Conservation (phyloP, 176 grass and related monocot species). For the Triticum turgidum region DNA sequence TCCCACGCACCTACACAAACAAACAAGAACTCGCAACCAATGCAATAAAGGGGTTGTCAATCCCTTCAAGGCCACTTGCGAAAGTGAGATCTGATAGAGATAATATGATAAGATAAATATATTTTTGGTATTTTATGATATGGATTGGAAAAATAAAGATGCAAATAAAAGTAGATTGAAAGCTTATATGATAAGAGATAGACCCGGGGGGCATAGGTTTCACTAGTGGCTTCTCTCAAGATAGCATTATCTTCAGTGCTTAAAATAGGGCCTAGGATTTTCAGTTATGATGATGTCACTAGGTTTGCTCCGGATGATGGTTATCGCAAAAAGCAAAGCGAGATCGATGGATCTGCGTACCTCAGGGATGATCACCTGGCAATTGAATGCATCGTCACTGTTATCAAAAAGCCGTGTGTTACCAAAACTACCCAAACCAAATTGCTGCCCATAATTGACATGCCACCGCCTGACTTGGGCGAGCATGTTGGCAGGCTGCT, state of each 20-base stretch:
- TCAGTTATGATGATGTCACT: background rate
- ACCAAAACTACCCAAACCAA: background rate
- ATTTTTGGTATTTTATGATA: too few relatives aligned
- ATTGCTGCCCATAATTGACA: background rate
- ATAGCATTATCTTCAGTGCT: background rate
- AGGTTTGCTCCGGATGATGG: background rate
- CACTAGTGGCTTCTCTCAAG: too few relatives aligned
- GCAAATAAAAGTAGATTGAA: too few relatives aligned
- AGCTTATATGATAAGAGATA: too few relatives aligned
- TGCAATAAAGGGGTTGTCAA: too few relatives aligned
- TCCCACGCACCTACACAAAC: too few relatives aligned
- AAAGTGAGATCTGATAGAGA: too few relatives aligned
- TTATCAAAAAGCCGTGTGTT: background rate
- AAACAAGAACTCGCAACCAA: too few relatives aligned
- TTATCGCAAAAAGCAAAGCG: background rate
- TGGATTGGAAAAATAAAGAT: too few relatives aligned
- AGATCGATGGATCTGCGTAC: background rate
- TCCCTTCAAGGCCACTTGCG: too few relatives aligned
- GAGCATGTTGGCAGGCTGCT: background rate
- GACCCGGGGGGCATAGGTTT: too few relatives aligned
- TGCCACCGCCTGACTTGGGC: background rate
- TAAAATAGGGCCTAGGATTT: background rate
- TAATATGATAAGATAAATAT: too few relatives aligned
- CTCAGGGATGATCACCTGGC: background rate
- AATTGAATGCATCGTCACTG: background rate